Evolutionary conservation across 495 filamentous ascomycete genomes (phyloP), one percentile per base, ranked within the genome.

Genomic region (Hyaloscypha variabilis): DNA sequence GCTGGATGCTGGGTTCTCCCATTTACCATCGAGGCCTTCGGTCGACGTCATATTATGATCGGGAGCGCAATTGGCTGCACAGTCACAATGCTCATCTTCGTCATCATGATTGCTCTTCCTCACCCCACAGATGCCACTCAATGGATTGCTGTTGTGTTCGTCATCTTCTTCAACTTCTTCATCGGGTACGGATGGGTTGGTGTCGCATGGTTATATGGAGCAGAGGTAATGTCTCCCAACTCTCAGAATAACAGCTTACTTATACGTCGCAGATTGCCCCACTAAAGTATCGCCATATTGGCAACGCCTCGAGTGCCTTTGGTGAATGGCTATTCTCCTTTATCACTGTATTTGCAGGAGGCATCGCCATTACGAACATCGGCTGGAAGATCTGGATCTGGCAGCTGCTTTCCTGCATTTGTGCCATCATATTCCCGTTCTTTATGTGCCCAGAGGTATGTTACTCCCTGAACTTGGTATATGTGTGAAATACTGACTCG

Each of bases 251-350:
- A 17, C 49, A n/a, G 19, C 23, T 24, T 34, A 11, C 30, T 34
- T 34, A 34, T 11, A 11, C 11, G 4, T 34, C 30, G n/a, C 14
- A 51, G 49, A 51, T 51, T 24, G 49, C 49, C 4, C 49, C 49
- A n/a, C 49, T 51, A 4, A 51, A 51, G 23, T 51, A 51, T 51
- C 49, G 49, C 23, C 49, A 51, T 51, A 51, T 51, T 17, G 49
- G 49, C 6, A 24, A 19, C 14, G 49, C 49, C 19, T 19, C 49
- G 19, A 24, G 49, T 19, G 10, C 19, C 19, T 46, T 46, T 46
- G 39, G 39, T 10, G 39, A 46, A 19, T 46, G 49, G 49, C 49
- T 51, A 6, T 51, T 51, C 49, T n/a, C 49, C 4, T 51, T 51
- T 17, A 24, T 51, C 14, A 17, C 49, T 17, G 49, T 51, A 4